phyloP scores from a whole-genome alignment of 768 basidiomycete genomes.

The Lactarius tabidus region DNA sequence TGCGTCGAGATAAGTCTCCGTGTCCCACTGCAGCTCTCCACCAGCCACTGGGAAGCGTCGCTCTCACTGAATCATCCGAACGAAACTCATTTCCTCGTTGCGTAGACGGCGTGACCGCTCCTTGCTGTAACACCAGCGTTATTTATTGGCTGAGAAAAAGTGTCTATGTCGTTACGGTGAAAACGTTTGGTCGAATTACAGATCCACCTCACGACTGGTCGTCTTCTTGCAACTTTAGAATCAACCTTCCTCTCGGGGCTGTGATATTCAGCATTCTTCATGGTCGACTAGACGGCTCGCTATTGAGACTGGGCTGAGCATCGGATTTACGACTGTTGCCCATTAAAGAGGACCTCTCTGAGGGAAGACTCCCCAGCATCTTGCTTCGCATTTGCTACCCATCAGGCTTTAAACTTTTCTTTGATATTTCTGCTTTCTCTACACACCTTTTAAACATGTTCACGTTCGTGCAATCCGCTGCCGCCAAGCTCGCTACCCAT shows the following conservation, averaged over 20 bases:
- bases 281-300: neutral
- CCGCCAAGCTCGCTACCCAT: neutral
- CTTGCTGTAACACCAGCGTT: too few species aligned
- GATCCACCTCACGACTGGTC: neutral
- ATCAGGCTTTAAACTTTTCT: neutral
- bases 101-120: too few species aligned
- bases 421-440: neutral
- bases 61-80: too few species aligned
- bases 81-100: too few species aligned
- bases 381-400: neutral
- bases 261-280: neutral
- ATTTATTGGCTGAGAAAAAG: too few species aligned
- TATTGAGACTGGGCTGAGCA: neutral
- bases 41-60: too few species aligned
- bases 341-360: neutral
- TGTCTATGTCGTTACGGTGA: neutral
- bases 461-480: conserved; percentile 6
- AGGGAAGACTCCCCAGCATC: neutral
- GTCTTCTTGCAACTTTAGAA: neutral
- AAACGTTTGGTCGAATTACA: neutral
- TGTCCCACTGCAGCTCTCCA: too few species aligned
- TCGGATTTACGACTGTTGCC: neutral
- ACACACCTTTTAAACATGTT: conserved; percentile 9
- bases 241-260: neutral
- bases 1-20: too few species aligned